Base-by-base conservation (phyloP, 176 grass and related monocot species). In the maize (Zea mays) region DNA sequence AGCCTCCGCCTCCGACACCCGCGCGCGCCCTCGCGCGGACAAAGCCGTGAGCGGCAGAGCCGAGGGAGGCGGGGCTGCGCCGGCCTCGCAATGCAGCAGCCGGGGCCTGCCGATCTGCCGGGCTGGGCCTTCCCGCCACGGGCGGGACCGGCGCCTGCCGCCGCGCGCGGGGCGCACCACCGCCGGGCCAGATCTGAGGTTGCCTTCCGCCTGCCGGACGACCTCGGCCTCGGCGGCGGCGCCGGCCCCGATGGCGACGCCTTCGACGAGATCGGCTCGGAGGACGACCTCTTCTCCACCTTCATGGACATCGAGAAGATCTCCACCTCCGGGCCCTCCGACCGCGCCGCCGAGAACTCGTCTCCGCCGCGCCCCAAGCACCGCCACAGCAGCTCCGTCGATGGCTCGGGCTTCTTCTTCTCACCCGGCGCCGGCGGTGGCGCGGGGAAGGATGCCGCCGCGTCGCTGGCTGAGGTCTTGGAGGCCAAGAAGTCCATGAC, bases 261-360 rank as follows among this genome's bases (percentile, higher is more conserved):
- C 11, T 75, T 88, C 65, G 92, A 99, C 63, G 88, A 99, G 92
- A 90, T 99, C 73, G 92, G 92, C 70, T 99, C 96, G 35, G 96
- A 99, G 73, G 96, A 99, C 57, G 96, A 99, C 81, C 86, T 99
- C 78, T 96, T 99, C 86, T 95, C 84, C 78, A 96, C 92, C 5
- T 99, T 95, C 83, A 99, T 99, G 96, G 92, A 95, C 87, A 88
- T 99, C 69, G 96, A 99, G 78, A 94, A 95, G 89, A 92, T 98
- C 59, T 89, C 85, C 56, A 81, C 83, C 38, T 81, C 83, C 49
- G 92, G 85, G 42, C 81, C 76, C 36, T 82, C 84, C 59, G 88
- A 77, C 50, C 92, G 83, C 62, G 83, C 65, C 52, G 90, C 75
- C 6, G 92, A 93, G 78, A 90, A 83, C 45, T 92, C 88, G 2